Evolutionary conservation across 1,284 basidiomycete genomes (phyloP), one percentile per base, ranked within the genome.

Genomic region (Tranzscheliella williamsii): DNA sequence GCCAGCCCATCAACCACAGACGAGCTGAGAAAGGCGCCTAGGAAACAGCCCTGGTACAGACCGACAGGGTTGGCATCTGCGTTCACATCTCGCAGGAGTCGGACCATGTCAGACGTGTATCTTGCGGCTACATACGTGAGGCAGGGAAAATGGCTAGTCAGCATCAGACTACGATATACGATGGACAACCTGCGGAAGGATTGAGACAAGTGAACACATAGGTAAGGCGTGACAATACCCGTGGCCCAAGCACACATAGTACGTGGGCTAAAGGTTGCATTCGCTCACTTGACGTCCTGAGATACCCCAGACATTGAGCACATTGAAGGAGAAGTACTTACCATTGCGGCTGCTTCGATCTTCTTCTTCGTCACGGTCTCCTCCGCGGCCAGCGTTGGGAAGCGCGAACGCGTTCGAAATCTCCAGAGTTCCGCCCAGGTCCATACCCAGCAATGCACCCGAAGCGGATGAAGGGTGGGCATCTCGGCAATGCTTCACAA

Each of bases 41-140:
- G 87, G 79, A 94, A 96, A n/a, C 91, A 91, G 30, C 91, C 91
- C 78, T 95, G 91, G 82, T 99, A 99, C 79, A 96, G 91, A 34
- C 95, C 95, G 48, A 98, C 90, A 38, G 95, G 85, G 69, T 89
- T 91, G 78, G 94, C 92, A 75, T 96, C 93, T 44, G 88, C 86
- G 78, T 91, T 89, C 53, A 97, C 91, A 78, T 96, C 90, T 73
- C 89, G 87, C 74, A 94, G 81, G 31, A 90, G 87, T 43, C 87
- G 85, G 38, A 94, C 82, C 89, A 94, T 91, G 49, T 87, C 84
- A 24, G 84, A 81, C 75, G 92, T 90, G 79, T 93, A 93, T 56
- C 75, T 75, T 47, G 74, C 68, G 29, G 73, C 75, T 22, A n/a
- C n/a, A n/a, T n/a, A n/a, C n/a, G n/a, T n/a, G n/a, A n/a, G n/a